Conservation (phyloP, 2,329 filamentous ascomycete species). For the Trichoderma oligosporum region DNA sequence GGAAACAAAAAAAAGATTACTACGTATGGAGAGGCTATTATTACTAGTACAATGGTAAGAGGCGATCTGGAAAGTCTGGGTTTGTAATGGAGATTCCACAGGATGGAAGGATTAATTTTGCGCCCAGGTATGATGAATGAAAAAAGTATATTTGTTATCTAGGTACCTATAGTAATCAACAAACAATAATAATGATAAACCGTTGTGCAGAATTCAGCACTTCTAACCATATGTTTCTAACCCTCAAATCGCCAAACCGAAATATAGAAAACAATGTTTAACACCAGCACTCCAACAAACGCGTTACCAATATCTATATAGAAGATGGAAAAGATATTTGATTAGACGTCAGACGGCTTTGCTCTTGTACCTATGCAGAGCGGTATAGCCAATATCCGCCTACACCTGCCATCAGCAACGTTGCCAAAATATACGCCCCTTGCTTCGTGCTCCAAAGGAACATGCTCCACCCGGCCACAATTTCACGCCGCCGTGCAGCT, state of each 20-base stretch:
- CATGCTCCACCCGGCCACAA: conserved; percentile 52
- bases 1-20: too few species aligned
- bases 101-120: background rate
- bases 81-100: background rate
- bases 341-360: background rate
- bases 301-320: background rate
- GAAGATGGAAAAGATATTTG: background rate
- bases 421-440: conserved; percentile 45
- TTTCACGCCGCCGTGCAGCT: conserved; percentile 44
- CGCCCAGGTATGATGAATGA: too few species aligned
- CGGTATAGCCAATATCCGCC: conserved; percentile 45
- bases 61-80: background rate
- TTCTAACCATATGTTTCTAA: background rate
- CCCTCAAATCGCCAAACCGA: background rate
- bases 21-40: background rate
- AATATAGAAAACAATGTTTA: background rate
- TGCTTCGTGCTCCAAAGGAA: conserved; percentile 52
- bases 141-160: background rate
- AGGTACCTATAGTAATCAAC: background rate
- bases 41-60: background rate
- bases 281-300: background rate
- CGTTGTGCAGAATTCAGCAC: background rate
- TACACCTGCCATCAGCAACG: conserved; percentile 40
- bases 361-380: background rate
- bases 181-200: background rate